Percentiles rank a stretch among this genome's conserved stretches.
Conservation (phyloP, 805 yeast species). For the Blastobotrys muscicola region DNA sequence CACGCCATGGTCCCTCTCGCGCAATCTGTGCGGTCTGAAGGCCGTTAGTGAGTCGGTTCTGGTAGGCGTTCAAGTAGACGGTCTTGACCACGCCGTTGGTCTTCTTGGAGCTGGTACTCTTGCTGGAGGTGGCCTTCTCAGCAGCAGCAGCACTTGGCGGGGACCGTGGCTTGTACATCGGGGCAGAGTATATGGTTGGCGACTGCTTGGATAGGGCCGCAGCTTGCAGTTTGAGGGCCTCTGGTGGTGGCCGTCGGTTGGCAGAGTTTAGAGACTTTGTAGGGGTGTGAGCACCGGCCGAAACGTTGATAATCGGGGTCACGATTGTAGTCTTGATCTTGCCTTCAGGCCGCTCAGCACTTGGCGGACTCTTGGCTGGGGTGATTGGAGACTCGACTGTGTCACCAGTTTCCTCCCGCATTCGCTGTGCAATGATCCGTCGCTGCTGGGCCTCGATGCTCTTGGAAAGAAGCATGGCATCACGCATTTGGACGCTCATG, state of each 20-base stretch:
- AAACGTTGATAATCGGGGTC: not conserved
- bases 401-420: constrained; percentile 7
- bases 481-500: constrained; percentile 10
- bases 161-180: constrained; percentile 1
- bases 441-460: constrained; percentile 23
- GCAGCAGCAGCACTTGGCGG: constrained; percentile 4
- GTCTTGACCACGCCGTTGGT: too few relatives aligned
- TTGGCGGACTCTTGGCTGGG: not conserved
- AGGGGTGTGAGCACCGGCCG: not conserved
- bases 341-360: not conserved
- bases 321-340: not conserved
- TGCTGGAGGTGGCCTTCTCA: constrained; percentile 2
- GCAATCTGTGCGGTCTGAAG: not conserved
- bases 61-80: too few relatives aligned
- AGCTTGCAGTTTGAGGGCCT: not conserved
- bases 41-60: too few relatives aligned
- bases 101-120: not conserved
- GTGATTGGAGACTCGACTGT: not conserved
- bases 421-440: constrained; percentile 20
- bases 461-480: constrained; percentile 18
- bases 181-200: too few relatives aligned
- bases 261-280: not conserved
- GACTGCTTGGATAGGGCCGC: too few relatives aligned
- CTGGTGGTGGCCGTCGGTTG: constrained; percentile 2
- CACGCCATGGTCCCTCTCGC: not conserved